These are phyloP conservation scores for Paecilomyces niveus DNA, from an alignment of 2,329 filamentous ascomycete genomes.

Conservation along the genomic window DNA sequence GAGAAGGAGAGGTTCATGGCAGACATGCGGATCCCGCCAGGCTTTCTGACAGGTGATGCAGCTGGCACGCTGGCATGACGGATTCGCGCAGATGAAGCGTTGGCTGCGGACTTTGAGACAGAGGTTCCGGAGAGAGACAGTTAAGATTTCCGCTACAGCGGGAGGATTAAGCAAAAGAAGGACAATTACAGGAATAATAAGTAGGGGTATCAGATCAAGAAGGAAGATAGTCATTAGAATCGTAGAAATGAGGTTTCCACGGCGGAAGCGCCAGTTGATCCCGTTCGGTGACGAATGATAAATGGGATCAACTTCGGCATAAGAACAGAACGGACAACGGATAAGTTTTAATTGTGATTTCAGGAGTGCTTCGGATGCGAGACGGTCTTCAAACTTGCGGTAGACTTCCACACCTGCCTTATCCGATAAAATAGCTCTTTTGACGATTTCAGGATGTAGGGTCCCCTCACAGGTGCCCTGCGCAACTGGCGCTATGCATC, in stretches of 20 bases:
- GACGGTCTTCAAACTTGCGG: constrained; percentile 67
- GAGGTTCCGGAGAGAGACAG: constrained; percentile 58
- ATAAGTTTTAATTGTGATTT: constrained; percentile 68
- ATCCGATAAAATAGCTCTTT: constrained; percentile 63
- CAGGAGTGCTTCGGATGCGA: constrained; percentile 68
- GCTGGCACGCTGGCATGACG: constrained; percentile 60
- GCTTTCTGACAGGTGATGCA: constrained; percentile 75
- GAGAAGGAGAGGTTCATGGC: constrained; percentile 74
- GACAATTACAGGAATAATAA: constrained; percentile 48
- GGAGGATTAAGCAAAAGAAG: constrained; percentile 51
- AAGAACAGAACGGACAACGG: constrained; percentile 83
- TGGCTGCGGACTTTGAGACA: constrained; percentile 64
- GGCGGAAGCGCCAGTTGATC: constrained; percentile 50
- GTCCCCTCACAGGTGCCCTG: constrained; percentile 64
- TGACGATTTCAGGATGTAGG: constrained; percentile 62
- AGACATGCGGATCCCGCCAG: constrained; percentile 85
- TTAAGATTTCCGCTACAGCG: constrained; percentile 44
- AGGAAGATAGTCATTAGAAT: constrained; percentile 40
- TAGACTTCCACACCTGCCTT: constrained; percentile 65
- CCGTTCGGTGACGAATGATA: constrained; percentile 53
- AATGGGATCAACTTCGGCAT: constrained; percentile 78
- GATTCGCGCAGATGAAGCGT: constrained; percentile 69
- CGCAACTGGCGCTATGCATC: constrained; percentile 70
- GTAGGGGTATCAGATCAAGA: constrained; percentile 37
- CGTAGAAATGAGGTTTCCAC: constrained; percentile 48